Percentiles rank a stretch among this genome's conserved stretches.
Evolutionary conservation across 192 early-diverging fungal species (phyloP).

Genomic region (Coemansia sp.): DNA sequence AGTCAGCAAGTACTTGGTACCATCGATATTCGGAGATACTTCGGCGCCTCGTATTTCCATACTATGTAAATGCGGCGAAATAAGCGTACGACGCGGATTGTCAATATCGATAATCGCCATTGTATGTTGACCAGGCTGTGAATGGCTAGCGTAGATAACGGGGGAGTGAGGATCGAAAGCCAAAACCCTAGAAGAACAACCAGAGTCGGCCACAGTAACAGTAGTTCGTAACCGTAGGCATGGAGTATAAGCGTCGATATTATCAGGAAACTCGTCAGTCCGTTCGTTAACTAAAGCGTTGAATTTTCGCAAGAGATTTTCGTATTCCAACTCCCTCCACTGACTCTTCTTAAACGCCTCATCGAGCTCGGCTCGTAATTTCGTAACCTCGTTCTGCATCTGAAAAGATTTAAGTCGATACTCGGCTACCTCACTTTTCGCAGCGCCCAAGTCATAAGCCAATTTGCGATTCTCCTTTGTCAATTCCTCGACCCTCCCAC

Average conservation of each 20-base stretch:
- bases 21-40: conserved; percentile 20
- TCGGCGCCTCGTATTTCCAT: conserved; percentile 37
- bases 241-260: neutral
- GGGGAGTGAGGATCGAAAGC: conserved; percentile 21
- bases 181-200: conserved; percentile 18
- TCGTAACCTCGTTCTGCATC: conserved; percentile 24
- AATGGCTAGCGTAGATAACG: conserved; percentile 29
- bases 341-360: neutral
- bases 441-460: neutral
- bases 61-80: conserved; percentile 16
- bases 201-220: conserved; percentile 5
- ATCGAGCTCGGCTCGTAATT: conserved; percentile 15
- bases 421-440: neutral
- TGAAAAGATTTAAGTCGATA: neutral
- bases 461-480: conserved; percentile 7
- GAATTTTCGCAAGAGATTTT: neutral
- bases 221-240: conserved; percentile 19
- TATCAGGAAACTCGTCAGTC: neutral
- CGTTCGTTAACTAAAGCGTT: too few species aligned
- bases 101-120: conserved; percentile 26
- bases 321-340: conserved; percentile 25
- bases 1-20: conserved; percentile 35
- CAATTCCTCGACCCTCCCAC: conserved; percentile 1
- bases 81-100: conserved; percentile 4
- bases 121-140: conserved; percentile 7